These are phyloP conservation scores for Aspergillus udagawae DNA, from an alignment of 2,329 filamentous ascomycete species.

Conservation along the genomic window DNA sequence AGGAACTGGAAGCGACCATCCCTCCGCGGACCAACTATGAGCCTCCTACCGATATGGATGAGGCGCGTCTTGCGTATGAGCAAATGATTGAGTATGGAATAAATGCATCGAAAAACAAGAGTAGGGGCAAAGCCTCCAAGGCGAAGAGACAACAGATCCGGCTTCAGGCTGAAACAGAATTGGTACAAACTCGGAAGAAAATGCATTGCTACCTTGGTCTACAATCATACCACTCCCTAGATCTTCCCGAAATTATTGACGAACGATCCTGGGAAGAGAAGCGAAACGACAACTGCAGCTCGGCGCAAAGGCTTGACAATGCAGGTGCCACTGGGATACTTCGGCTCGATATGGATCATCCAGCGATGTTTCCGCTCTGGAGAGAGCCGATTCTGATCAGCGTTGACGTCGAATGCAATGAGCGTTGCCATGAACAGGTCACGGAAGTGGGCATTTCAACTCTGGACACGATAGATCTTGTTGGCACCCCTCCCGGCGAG, in stretches of 20 bases:
- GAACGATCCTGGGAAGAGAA: slow-evolving; percentile 20
- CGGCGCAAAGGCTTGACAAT: slow-evolving; percentile 3
- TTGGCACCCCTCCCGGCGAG: slow-evolving; percentile 55
- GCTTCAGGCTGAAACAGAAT: slow-evolving; percentile 48
- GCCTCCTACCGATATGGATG: slow-evolving; percentile 3
- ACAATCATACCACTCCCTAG: slow-evolving; percentile 36
- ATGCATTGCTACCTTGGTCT: slow-evolving; percentile 70
- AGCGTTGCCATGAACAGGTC: slow-evolving; percentile 61
- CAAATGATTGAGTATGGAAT: slow-evolving; percentile 51
- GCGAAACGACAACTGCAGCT: slow-evolving; percentile 11
- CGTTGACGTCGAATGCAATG: slow-evolving; percentile 80
- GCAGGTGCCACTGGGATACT: slow-evolving; percentile 3
- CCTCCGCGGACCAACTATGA: slow-evolving; percentile 13
- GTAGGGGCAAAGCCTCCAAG: slow-evolving; percentile 40
- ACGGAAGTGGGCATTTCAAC: slow-evolving; percentile 85
- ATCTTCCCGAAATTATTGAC: slow-evolving; percentile 8
- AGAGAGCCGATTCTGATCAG: slow-evolving; percentile 65
- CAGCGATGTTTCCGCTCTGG: slow-evolving; percentile 48
- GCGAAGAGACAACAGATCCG: slow-evolving; percentile 50
- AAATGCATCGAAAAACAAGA: slow-evolving; percentile 48
- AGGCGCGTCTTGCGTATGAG: slow-evolving; percentile 21
- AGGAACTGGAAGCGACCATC: slow-evolving; percentile 31
- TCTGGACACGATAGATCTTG: slow-evolving; percentile 65
- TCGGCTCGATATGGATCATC: slow-evolving; percentile 44
- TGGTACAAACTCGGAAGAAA: slow-evolving; percentile 57